Percentiles rank a stretch among this genome's conserved stretches.
phyloP scores from a whole-genome alignment of 2,329 filamentous ascomycete genomes.

The Dactylellina haptotyla region DNA sequence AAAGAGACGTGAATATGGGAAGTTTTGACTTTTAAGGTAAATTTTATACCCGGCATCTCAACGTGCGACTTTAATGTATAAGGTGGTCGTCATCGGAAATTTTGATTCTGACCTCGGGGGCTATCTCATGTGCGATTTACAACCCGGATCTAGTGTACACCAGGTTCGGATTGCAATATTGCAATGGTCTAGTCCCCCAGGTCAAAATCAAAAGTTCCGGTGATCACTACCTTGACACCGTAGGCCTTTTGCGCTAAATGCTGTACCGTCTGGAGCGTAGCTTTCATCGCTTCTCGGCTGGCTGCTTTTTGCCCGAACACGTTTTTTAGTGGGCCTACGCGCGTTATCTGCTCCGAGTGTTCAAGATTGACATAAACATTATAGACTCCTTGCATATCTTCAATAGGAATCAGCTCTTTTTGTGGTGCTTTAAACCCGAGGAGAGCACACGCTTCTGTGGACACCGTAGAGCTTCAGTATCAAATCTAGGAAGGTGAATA shows the following conservation, averaged over 20 bases:
- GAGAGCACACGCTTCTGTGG: slow-evolving; percentile 42
- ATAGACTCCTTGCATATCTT: slow-evolving; percentile 23
- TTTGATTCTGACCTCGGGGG: too few species aligned
- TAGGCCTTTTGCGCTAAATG: slow-evolving; percentile 19
- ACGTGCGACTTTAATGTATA: too few species aligned
- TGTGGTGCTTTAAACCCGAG: slow-evolving; percentile 52
- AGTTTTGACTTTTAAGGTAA: too few species aligned
- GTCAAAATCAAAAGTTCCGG: slow-evolving; percentile 28
- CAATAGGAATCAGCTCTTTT: slow-evolving; percentile 21
- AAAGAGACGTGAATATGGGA: too few species aligned
- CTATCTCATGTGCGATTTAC: too few species aligned
- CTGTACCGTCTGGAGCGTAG: slow-evolving; percentile 33
- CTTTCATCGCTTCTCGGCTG: slow-evolving; percentile 37
- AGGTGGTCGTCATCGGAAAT: too few species aligned
- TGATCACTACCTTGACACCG: slow-evolving; percentile 28
- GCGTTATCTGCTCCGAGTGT: slow-evolving; percentile 22
- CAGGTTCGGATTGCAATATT: too few species aligned
- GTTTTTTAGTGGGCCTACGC: slow-evolving; percentile 38
- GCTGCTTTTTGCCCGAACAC: slow-evolving; percentile 41
- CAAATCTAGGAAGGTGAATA: background rate
- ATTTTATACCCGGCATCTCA: too few species aligned
- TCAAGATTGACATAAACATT: slow-evolving; percentile 42
- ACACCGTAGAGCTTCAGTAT: background rate
- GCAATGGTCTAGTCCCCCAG: background rate
- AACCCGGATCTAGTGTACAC: too few species aligned